These are phyloP conservation scores for Candida dubliniensis DNA, from an alignment of 1,139 yeast genomes.

Conservation along the genomic window DNA sequence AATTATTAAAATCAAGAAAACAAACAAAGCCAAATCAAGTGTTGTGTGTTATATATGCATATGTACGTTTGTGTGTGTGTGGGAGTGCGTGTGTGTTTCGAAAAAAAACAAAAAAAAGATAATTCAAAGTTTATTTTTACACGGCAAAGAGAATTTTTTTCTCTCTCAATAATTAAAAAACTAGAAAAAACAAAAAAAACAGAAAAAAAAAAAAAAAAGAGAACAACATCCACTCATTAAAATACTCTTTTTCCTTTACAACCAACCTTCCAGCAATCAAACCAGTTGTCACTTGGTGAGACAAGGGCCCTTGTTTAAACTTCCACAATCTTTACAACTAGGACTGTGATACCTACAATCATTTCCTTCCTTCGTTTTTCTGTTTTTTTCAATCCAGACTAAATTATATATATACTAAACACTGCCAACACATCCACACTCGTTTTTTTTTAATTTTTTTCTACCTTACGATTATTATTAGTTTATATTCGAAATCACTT, in stretches of 20 bases:
- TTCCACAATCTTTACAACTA: no score
- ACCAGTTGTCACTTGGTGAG: no score
- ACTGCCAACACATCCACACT: constrained; percentile 1
- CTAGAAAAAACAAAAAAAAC: not conserved
- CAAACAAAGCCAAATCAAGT: no score
- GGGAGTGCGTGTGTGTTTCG: not conserved
- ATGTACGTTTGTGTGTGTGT: not conserved
- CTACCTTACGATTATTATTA: not conserved
- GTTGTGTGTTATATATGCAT: no score
- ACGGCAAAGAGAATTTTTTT: not conserved
- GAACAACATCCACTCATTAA: not conserved
- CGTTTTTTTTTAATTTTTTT: not conserved
- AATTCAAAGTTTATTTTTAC: not conserved
- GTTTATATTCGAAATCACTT: not conserved
- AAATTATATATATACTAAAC: not conserved
- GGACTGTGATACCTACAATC: not conserved
- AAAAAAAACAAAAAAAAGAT: not conserved
- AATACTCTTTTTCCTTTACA: not conserved
- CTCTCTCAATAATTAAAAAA: not conserved
- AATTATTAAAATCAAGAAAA: no score
- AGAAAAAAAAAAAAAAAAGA: not conserved
- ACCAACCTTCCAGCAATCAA: no score
- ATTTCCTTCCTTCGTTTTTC: not conserved
- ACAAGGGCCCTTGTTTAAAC: no score
- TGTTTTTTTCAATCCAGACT: not conserved